Evolutionary conservation across 2,329 filamentous ascomycete genomes (phyloP).

Genomic region (Gaeumannomyces sp.): DNA sequence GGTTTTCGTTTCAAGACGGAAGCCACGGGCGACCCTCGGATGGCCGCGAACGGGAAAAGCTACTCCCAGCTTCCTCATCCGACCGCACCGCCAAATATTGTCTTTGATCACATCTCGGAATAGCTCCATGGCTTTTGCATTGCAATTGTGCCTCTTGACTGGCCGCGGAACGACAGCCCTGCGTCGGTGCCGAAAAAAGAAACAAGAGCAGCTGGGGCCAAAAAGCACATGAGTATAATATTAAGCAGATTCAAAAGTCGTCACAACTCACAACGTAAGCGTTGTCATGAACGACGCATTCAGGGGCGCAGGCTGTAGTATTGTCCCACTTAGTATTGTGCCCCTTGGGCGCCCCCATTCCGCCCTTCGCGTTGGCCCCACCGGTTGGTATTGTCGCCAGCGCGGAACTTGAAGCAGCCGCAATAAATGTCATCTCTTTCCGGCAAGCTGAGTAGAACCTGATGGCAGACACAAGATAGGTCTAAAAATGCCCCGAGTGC

Average conservation of each 20-base stretch:
- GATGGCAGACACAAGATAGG: background rate
- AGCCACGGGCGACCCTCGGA: too few relatives aligned
- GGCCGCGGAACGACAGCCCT: background rate
- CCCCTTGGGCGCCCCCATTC: background rate
- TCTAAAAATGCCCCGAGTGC: background rate
- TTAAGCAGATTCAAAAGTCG: background rate
- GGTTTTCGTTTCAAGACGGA: background rate
- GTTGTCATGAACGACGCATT: background rate
- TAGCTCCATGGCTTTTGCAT: background rate
- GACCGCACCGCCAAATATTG: background rate
- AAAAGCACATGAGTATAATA: background rate
- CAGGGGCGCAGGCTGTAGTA: constrained; percentile 1
- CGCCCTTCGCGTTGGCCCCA: background rate
- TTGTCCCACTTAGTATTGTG: constrained; percentile 13
- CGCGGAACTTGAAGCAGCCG: background rate
- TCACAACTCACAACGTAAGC: background rate
- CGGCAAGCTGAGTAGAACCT: background rate
- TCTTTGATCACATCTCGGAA: background rate
- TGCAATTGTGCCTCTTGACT: background rate
- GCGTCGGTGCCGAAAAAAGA: background rate
- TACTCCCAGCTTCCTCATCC: background rate
- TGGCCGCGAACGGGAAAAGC: too few relatives aligned
- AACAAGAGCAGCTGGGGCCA: background rate
- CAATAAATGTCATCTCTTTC: background rate
- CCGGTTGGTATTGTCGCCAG: background rate